Base-by-base conservation (phyloP, 177 flowering plant genomes). In the Vitis hybrid region DNA sequence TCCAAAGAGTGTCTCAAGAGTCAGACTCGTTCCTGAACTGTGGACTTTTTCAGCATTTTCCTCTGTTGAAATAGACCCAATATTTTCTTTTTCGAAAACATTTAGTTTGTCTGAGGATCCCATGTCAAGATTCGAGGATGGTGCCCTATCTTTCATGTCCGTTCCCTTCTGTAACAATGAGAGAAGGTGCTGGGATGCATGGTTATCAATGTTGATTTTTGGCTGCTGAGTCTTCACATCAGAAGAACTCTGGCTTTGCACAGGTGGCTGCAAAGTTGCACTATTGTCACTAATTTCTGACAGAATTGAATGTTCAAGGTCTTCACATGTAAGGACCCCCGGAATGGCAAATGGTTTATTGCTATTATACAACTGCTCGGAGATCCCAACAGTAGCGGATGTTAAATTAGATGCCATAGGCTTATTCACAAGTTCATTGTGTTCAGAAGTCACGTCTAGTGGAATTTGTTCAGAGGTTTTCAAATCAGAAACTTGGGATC, bases 1-100 rank as follows among this genome's bases (percentile, higher is more conserved):
- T 18, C 99, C 99, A 83, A 96, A 96, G 7, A 96, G 89, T 24
- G 97, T 70, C 78, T 96, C 99, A 68, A 96, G 97, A 13, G 99
- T 89, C 56, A 86, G 74, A 49, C 75, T 65, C 59, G 81, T 85
- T 21, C 82, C 88, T 11, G 82, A 50, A 70, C 71, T 74, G 6
- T 73, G 49, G 52, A 60, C 40, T 48, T 71, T 76, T 30, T 79
- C 78, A n/a, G 67, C 60, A 52, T 64, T 77, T 52, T 67, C 79
- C 52, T 75, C 78, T 65, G 52, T 84, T 30, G 82, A 60, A 69
- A 72, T 75, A 62, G 49, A 60, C 65, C 58, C 65, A 56, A 64
- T 19, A 62, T 64, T 70, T 59, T 69, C 65, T 35, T 50, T 73
- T 57, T 82, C 86, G 66, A 64, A 49, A 49, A 62, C 66, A 49